phyloP scores from a whole-genome alignment of 805 yeast species.

The Saccharomycopsis amapae region DNA sequence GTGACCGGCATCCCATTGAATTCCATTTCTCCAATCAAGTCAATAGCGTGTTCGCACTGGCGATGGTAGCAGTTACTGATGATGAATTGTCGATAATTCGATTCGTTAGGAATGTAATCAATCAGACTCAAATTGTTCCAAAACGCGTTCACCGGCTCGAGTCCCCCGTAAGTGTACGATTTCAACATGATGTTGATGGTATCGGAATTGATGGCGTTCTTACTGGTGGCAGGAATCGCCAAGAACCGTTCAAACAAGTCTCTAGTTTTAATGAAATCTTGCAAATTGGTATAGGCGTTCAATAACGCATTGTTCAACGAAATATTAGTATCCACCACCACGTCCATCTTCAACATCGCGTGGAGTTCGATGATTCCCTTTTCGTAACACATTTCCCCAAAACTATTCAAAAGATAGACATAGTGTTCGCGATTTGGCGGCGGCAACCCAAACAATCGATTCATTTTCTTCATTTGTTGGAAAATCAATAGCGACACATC shows the following conservation, averaged over 20 bases:
- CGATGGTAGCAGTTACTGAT: slow-evolving; percentile 66
- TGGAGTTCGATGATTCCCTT: slow-evolving; percentile 61
- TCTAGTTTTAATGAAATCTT: slow-evolving; percentile 46
- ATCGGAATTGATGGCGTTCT: slow-evolving; percentile 28
- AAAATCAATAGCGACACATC: slow-evolving; percentile 56
- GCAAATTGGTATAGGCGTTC: slow-evolving; percentile 52
- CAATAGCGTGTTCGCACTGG: slow-evolving; percentile 47
- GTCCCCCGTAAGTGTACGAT: slow-evolving; percentile 43
- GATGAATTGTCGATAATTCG: slow-evolving; percentile 50
- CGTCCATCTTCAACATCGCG: slow-evolving; percentile 54
- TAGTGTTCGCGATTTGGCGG: slow-evolving; percentile 50
- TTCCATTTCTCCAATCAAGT: slow-evolving; percentile 39
- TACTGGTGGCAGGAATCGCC: slow-evolving; percentile 41
- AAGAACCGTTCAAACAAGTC: slow-evolving; percentile 53
- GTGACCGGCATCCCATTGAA: slow-evolving; percentile 39
- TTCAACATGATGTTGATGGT: slow-evolving; percentile 59
- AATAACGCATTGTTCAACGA: slow-evolving; percentile 51
- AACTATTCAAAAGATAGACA: slow-evolving; percentile 46
- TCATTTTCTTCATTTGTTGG: slow-evolving; percentile 47
- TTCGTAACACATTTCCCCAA: slow-evolving; percentile 50
- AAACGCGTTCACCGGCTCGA: slow-evolving; percentile 48
- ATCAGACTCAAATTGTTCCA: slow-evolving; percentile 49
- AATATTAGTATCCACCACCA: slow-evolving; percentile 45
- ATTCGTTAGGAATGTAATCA: slow-evolving; percentile 45
- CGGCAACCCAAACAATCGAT: slow-evolving; percentile 42